phyloP scores from a whole-genome alignment of 75 land plant genomes.

The Azolla pinnata region DNA sequence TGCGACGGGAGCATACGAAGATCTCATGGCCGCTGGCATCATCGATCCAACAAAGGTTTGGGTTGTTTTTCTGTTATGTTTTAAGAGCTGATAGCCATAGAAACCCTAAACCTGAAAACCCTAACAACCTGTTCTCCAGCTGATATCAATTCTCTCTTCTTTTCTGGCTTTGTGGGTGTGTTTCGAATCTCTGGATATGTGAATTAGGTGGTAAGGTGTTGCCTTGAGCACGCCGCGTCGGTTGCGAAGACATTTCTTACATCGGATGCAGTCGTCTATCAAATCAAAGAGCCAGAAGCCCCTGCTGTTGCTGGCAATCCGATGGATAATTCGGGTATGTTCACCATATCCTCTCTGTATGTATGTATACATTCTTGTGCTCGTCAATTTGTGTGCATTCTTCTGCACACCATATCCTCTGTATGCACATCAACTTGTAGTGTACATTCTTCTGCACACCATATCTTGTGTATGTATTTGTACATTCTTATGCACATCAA shows the following conservation, averaged over 20 bases:
- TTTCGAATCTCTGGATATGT: background rate
- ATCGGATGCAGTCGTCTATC: constrained; percentile 76
- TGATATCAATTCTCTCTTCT: background rate
- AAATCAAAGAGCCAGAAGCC: constrained; percentile 71
- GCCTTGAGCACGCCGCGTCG: constrained; percentile 84
- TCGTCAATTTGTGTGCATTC: too few relatives aligned
- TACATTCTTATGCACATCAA: too few relatives aligned
- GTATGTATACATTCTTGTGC: background rate
- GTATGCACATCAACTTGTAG: too few relatives aligned
- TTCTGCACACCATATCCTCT: too few relatives aligned
- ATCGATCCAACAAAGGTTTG: constrained; percentile 86
- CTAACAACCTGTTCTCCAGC: too few relatives aligned
- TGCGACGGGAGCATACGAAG: constrained; percentile 75
- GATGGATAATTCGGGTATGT: constrained; percentile 71
- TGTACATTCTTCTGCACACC: too few relatives aligned
- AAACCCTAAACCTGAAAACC: too few relatives aligned
- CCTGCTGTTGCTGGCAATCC: constrained; percentile 43
- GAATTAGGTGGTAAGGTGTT: constrained; percentile 73
- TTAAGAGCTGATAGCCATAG: too few relatives aligned
- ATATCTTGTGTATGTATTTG: too few relatives aligned
- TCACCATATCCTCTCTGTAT: background rate
- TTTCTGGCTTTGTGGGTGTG: background rate
- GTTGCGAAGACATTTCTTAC: constrained; percentile 83
- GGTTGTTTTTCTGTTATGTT: too few relatives aligned
- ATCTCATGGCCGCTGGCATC: constrained; percentile 83